Evolutionary conservation across 2,329 filamentous ascomycete species (phyloP), one percentile per base, ranked within the genome.

Genomic region (Pyrenochaeta sp.): DNA sequence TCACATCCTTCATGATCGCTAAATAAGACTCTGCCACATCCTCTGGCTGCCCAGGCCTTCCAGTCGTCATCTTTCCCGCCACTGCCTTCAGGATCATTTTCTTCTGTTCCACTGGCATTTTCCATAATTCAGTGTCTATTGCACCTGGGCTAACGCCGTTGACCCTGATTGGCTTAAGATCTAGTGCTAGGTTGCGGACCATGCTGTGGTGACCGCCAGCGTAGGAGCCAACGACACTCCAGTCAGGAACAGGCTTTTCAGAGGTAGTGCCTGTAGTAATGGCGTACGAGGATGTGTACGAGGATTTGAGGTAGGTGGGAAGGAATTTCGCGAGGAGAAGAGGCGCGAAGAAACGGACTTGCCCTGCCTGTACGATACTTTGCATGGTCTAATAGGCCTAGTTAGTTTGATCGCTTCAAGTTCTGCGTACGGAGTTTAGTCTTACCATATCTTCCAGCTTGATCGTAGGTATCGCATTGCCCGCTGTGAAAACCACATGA

Each of bases 91-190:
- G 60, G 43, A 71, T 45, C 32, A 42, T 41, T 41, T 56, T 35
- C 49, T 63, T 70, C 50, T 66, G 48, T 37, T 67, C 72, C 49
- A 67, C 64, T 36, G 72, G 56, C 41, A 64, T 64, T 20, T 51
- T 51, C 79, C 79, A 81, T 4, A 81, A 53, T 56, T 76, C 74
- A 12, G 79, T 81, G 32, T 79, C 71, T 27, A 81, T 77, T 0
- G 78, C 75, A 0, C 87, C 88, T 0, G 86, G 85, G 46, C 74
- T 77, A 1, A 90, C 83, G 0, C 82, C 66, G 66, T 90, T 90
- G 21, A 89, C 86, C 1, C 88, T 75, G 7, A 89, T 72, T 0
- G 88, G 88, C 57, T 80, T 81, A 49, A 91, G 65, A 63, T 90
- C 87, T 29, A 89, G 63, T 1, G 87, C 87, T 29, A 90, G 73